Evolutionary conservation across 1,139 yeast species (phyloP).

Genomic region (Blastobotrys malaysiensis): DNA sequence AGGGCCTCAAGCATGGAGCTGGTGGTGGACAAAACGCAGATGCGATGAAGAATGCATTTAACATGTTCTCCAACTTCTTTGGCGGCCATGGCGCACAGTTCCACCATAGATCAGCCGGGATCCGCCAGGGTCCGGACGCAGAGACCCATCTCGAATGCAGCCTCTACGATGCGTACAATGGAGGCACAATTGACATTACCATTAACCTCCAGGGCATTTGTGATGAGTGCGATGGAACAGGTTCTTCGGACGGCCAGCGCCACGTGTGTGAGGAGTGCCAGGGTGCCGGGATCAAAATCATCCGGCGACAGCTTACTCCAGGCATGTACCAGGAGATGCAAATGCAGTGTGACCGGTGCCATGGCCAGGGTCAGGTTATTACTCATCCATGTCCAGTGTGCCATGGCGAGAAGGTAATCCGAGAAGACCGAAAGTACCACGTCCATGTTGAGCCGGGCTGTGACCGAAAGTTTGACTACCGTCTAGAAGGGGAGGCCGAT

Average conservation of each 20-base stretch:
- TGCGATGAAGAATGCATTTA: conserved; percentile 52
- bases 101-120: conserved; percentile 30
- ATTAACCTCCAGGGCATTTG: conserved; percentile 72
- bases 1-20: conserved; percentile 50
- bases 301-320: conserved; percentile 75
- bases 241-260: conserved; percentile 70
- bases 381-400: conserved; percentile 62
- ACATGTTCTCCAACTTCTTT: conserved; percentile 70
- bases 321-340: conserved; percentile 87
- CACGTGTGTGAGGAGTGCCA: conserved; percentile 62
- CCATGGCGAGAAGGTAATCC: conserved; percentile 60
- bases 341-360: conserved; percentile 70
- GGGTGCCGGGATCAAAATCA: conserved; percentile 68
- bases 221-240: conserved; percentile 72
- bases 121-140: conserved; percentile 55
- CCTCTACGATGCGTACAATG: conserved; percentile 64
- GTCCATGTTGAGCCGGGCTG: conserved; percentile 69
- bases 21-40: conserved; percentile 40
- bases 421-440: conserved; percentile 52
- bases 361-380: conserved; percentile 68
- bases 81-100: conserved; percentile 45
- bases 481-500: conserved; percentile 74
- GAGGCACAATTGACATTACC: conserved; percentile 56
- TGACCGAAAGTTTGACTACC: conserved; percentile 52
- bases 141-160: conserved; percentile 52